Evolutionary conservation across 208 protist genomes (phyloP).

Genomic region (Leishmania turanica): DNA sequence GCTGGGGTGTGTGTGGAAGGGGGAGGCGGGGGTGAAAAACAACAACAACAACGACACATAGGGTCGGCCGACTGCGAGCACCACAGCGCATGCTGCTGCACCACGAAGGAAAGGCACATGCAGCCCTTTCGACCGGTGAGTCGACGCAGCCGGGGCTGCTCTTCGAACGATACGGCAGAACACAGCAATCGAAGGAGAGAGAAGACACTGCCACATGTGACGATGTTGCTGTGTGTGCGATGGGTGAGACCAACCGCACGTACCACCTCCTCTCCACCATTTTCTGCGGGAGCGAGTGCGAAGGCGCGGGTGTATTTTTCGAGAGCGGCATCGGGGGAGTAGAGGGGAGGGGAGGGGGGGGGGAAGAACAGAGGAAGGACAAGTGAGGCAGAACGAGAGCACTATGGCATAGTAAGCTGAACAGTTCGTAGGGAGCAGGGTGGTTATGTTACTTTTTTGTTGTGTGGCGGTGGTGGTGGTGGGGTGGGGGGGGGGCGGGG

Average conservation of each 20-base stretch:
- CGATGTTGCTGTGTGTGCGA: not conserved
- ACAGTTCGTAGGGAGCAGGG: not conserved
- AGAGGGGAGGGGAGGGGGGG: not conserved
- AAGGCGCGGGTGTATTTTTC: not conserved
- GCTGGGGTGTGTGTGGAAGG: not conserved
- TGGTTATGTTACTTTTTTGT: not conserved
- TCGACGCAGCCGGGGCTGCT: not conserved
- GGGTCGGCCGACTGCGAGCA: not conserved
- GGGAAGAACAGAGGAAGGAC: not conserved
- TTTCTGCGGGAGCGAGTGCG: not conserved
- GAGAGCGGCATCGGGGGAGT: not conserved
- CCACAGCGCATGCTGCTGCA: not conserved
- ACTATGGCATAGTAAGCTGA: not conserved
- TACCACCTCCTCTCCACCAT: not conserved
- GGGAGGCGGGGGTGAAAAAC: slow-evolving; percentile 48
- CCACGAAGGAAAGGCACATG: not conserved
- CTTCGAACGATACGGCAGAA: not conserved
- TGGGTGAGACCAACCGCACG: not conserved
- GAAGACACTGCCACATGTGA: not conserved
- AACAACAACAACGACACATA: not conserved
- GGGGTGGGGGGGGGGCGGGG: too few relatives aligned
- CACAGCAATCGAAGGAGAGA: not conserved
- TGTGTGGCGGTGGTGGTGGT: not conserved
- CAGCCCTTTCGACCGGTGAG: not conserved
- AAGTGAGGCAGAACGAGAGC: not conserved